These are phyloP conservation scores for Russula dissimulans DNA, from an alignment of 768 basidiomycete genomes.

Conservation along the genomic window DNA sequence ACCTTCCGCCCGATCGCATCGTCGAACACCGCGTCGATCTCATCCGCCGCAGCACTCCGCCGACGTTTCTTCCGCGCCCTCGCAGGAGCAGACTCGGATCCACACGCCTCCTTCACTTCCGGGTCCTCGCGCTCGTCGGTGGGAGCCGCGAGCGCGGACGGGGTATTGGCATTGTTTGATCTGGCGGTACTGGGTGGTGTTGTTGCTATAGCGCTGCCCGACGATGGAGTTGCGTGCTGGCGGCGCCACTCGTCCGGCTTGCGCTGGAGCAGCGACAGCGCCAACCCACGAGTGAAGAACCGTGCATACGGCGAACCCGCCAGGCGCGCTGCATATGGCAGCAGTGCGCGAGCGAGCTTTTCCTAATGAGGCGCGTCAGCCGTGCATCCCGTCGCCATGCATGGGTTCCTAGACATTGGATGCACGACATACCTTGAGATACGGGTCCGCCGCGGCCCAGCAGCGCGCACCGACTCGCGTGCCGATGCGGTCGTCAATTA, in stretches of 20 bases:
- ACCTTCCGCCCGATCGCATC: slow-evolving; percentile 46
- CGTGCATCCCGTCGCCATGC: too few species aligned
- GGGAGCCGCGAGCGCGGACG: background rate
- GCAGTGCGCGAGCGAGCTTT: slow-evolving; percentile 79
- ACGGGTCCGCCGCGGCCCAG: slow-evolving; percentile 88
- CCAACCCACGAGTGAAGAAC: slow-evolving; percentile 74
- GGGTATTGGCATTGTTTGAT: background rate
- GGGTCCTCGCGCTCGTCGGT: background rate
- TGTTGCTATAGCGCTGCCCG: background rate
- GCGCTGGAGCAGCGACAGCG: slow-evolving; percentile 67
- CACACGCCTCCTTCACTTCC: background rate
- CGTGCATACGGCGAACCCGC: slow-evolving; percentile 78
- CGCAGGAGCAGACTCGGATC: background rate
- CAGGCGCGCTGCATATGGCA: slow-evolving; percentile 61
- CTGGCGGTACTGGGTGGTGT: background rate
- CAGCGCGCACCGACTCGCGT: slow-evolving; percentile 86
- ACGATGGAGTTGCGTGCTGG: slow-evolving; percentile 39
- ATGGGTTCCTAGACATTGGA: background rate
- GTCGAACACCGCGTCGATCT: slow-evolving; percentile 70
- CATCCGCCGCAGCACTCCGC: slow-evolving; percentile 44
- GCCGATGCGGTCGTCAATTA: slow-evolving; percentile 87
- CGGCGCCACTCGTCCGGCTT: slow-evolving; percentile 80
- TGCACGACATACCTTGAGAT: slow-evolving; percentile 58
- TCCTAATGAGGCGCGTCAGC: slow-evolving; percentile 41
- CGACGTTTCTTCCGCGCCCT: slow-evolving; percentile 34